Evolutionary conservation across 768 basidiomycete species (phyloP).

Genomic region (Panaeolus cyanescens): DNA sequence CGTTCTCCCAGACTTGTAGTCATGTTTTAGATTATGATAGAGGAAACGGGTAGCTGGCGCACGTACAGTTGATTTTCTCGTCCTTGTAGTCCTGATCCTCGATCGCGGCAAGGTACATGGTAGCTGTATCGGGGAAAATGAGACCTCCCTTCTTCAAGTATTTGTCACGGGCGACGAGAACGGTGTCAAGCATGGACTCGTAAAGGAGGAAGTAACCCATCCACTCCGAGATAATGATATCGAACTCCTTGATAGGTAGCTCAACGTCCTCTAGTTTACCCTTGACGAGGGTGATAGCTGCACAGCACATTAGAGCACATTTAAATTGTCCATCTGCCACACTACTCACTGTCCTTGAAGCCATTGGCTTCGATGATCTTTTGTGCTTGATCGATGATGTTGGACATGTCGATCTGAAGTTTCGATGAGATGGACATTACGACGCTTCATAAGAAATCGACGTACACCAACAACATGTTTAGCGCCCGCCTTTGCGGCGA

Average conservation of each 20-base stretch:
- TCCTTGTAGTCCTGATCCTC: slow-evolving; percentile 99
- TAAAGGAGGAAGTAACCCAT: slow-evolving; percentile 99
- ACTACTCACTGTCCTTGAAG: slow-evolving; percentile 83
- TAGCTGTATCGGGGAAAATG: slow-evolving; percentile 96
- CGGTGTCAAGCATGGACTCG: slow-evolving; percentile 99
- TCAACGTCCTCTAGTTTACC: slow-evolving; percentile 95
- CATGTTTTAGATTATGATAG: neutral
- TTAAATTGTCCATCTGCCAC: neutral
- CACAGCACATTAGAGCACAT: slow-evolving; percentile 7
- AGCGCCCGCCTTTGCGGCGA: slow-evolving; percentile 95
- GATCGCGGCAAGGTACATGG: slow-evolving; percentile 92
- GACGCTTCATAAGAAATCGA: slow-evolving; percentile 13
- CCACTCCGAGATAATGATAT: slow-evolving; percentile 99
- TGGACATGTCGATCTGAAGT: slow-evolving; percentile 96
- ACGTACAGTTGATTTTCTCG: slow-evolving; percentile 98
- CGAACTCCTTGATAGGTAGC: slow-evolving; percentile 88
- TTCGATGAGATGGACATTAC: slow-evolving; percentile 15
- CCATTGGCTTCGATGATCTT: slow-evolving; percentile 97
- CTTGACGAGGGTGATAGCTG: slow-evolving; percentile 94
- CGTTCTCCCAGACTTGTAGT: slow-evolving; percentile 96
- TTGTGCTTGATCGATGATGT: slow-evolving; percentile 98
- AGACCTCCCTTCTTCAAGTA: slow-evolving; percentile 90
- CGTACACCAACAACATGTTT: slow-evolving; percentile 90
- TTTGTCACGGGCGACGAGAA: slow-evolving; percentile 94
- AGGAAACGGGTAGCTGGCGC: neutral